Conservation (phyloP, 2,329 filamentous ascomycete genomes). For the Colletotrichum melonis region DNA sequence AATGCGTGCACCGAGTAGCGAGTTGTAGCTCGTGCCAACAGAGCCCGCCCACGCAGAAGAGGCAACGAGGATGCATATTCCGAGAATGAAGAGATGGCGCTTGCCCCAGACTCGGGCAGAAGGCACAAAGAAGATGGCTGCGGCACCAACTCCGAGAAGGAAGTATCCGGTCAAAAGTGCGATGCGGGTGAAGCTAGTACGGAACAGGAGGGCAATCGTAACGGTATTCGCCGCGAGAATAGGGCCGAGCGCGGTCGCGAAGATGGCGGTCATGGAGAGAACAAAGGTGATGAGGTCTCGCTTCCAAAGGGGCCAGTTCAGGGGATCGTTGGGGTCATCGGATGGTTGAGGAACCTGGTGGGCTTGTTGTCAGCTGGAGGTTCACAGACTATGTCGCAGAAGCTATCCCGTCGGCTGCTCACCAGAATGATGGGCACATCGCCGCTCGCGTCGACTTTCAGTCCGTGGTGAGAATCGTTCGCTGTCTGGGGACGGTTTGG, state of each 20-base stretch:
- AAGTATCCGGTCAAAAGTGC: slow-evolving; percentile 90
- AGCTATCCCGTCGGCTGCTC: slow-evolving; percentile 34
- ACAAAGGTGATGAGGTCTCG: slow-evolving; percentile 84
- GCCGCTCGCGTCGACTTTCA: slow-evolving; percentile 81
- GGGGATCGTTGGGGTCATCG: slow-evolving; percentile 89
- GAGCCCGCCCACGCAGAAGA: slow-evolving; percentile 84
- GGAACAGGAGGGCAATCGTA: slow-evolving; percentile 76
- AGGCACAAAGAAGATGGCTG: slow-evolving; percentile 87
- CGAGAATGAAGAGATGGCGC: slow-evolving; percentile 85
- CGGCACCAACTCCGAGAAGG: slow-evolving; percentile 83
- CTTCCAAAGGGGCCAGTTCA: slow-evolving; percentile 87
- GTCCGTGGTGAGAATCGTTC: slow-evolving; percentile 52
- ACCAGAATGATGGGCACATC: slow-evolving; percentile 81
- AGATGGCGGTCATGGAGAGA: slow-evolving; percentile 83
- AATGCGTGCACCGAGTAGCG: slow-evolving; percentile 81
- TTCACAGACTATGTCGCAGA: not conserved
- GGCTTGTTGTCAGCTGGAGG: not conserved
- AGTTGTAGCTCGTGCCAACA: slow-evolving; percentile 74
- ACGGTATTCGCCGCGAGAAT: slow-evolving; percentile 91
- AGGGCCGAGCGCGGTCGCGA: slow-evolving; percentile 86
- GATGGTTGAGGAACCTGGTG: slow-evolving; percentile 80
- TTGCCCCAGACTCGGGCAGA: slow-evolving; percentile 93
- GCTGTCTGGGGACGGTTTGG: slow-evolving; percentile 59
- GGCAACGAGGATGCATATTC: slow-evolving; percentile 77
- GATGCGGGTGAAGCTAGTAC: slow-evolving; percentile 75